Evolutionary conservation across 495 filamentous ascomycete species (phyloP).

Genomic region (Niebla homalea): DNA sequence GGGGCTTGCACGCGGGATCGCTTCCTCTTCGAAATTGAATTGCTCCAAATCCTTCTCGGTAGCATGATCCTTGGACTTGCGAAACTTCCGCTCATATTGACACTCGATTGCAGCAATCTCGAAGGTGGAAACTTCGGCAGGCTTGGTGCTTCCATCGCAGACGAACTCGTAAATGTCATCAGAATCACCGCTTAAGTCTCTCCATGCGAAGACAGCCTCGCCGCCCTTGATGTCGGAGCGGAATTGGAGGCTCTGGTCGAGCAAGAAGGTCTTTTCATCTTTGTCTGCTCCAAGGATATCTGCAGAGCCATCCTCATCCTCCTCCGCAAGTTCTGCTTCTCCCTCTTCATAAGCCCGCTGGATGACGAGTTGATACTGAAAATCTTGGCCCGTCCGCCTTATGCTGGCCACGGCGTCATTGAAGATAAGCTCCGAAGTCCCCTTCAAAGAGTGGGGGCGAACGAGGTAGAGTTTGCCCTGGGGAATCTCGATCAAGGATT

Average conservation of each 20-base stretch:
- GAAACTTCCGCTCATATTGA: conserved; percentile 92
- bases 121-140: conserved; percentile 64
- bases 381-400: conserved; percentile 82
- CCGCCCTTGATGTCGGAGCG: conserved; percentile 67
- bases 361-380: conserved; percentile 91
- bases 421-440: conserved; percentile 96
- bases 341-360: conserved; percentile 96
- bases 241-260: conserved; percentile 84
- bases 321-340: conserved; percentile 29
- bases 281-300: conserved; percentile 55
- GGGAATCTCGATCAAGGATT: conserved; percentile 83
- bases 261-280: conserved; percentile 93
- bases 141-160: conserved; percentile 60
- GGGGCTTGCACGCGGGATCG: conserved; percentile 73
- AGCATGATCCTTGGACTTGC: conserved; percentile 61
- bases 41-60: conserved; percentile 67
- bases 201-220: conserved; percentile 81
- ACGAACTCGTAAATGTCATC: conserved; percentile 96
- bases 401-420: conserved; percentile 90
- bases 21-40: conserved; percentile 67
- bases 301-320: conserved; percentile 42
- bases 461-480: conserved; percentile 96
- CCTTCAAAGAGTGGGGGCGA: conserved; percentile 86
- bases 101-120: conserved; percentile 78
- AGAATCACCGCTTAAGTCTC: conserved; percentile 81